These are phyloP conservation scores for Eremothecium gossypii DNA, from an alignment of 1,139 yeast genomes.

Conservation along the genomic window DNA sequence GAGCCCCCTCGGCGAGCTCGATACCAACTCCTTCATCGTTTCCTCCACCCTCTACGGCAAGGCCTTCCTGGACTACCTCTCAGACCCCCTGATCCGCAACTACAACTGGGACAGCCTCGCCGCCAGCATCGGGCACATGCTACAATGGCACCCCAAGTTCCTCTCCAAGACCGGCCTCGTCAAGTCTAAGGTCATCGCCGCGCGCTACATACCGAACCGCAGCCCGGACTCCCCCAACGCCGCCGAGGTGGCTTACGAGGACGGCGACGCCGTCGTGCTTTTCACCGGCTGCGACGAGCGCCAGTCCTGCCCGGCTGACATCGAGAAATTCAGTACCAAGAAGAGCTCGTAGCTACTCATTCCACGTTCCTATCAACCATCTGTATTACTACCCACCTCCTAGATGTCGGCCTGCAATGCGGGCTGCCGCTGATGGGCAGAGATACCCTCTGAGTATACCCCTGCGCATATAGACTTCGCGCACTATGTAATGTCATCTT, in stretches of 20 bases:
- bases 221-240: slow-evolving; percentile 26
- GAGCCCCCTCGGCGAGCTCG: slow-evolving; percentile 43
- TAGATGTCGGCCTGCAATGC: no score
- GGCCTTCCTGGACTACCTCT: slow-evolving; percentile 67
- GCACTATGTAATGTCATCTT: no score
- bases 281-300: slow-evolving; percentile 46
- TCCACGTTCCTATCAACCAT: background rate
- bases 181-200: slow-evolving; percentile 48
- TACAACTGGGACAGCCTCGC: slow-evolving; percentile 59
- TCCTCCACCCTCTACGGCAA: slow-evolving; percentile 55
- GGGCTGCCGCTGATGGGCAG: no score
- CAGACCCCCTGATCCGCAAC: slow-evolving; percentile 56
- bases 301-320: slow-evolving; percentile 43
- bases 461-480: no score
- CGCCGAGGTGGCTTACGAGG: slow-evolving; percentile 39
- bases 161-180: slow-evolving; percentile 65
- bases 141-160: slow-evolving; percentile 89
- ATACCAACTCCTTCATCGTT: slow-evolving; percentile 59
- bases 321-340: slow-evolving; percentile 20
- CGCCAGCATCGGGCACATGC: slow-evolving; percentile 64
- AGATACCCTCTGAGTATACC: no score
- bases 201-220: slow-evolving; percentile 32
- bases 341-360: background rate
- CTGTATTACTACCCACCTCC: no score
- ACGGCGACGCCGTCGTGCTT: slow-evolving; percentile 57